These are phyloP conservation scores for Ramaria sp. DNA, from an alignment of 768 basidiomycete species.

Conservation along the genomic window DNA sequence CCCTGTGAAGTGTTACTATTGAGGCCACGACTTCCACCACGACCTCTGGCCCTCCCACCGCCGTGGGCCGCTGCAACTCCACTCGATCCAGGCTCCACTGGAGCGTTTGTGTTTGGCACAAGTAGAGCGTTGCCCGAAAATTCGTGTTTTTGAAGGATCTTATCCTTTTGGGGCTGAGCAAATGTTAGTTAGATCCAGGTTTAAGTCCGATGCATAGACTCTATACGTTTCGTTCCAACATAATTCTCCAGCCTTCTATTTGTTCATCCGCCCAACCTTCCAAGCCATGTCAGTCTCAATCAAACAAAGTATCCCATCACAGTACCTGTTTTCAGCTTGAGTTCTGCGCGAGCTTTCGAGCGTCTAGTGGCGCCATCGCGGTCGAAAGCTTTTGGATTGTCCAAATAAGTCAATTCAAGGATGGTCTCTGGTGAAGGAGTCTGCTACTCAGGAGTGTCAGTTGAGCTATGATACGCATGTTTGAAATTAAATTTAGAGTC, in stretches of 20 bases:
- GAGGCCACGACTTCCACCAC: constrained; percentile 25
- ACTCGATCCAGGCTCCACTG: constrained; percentile 9
- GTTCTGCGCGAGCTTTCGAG: constrained; percentile 51
- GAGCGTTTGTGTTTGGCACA: background rate
- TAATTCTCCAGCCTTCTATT: constrained; percentile 85
- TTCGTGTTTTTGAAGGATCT: constrained; percentile 63
- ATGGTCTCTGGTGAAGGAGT: constrained; percentile 40
- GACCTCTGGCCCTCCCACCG: constrained; percentile 26
- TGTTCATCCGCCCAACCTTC: constrained; percentile 73
- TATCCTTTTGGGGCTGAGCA: constrained; percentile 59
- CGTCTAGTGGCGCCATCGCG: constrained; percentile 63
- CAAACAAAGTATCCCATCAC: background rate
- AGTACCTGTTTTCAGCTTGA: constrained; percentile 58
- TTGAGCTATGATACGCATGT: background rate
- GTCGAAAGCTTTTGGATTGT: constrained; percentile 65
- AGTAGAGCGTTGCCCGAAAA: constrained; percentile 50
- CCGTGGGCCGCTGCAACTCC: background rate
- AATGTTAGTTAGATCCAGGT: too few species aligned
- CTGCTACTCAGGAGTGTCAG: constrained; percentile 10
- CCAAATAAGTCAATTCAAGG: constrained; percentile 68
- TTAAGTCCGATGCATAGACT: too few species aligned
- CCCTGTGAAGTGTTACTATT: constrained; percentile 35
- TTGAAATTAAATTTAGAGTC: background rate
- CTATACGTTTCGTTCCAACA: constrained; percentile 78
- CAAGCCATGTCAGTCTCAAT: background rate